Percentiles rank a stretch among this genome's conserved stretches.
Evolutionary conservation across 495 filamentous ascomycete genomes (phyloP).

Genomic region (Penicillium lividum): DNA sequence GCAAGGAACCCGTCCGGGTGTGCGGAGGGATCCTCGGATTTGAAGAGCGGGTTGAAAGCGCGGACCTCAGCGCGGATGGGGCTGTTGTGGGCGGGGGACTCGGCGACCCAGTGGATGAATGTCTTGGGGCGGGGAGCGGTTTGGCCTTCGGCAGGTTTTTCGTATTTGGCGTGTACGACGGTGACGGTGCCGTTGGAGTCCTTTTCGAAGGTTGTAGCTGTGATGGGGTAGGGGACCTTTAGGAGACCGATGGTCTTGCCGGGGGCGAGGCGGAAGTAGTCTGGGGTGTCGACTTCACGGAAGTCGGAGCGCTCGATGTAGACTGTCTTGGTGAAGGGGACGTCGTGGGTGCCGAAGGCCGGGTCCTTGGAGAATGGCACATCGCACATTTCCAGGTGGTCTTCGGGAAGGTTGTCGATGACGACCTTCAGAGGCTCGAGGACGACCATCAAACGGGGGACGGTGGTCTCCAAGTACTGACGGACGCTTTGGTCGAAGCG

Average conservation of each 20-base stretch:
- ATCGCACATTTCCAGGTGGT: conserved; percentile 61
- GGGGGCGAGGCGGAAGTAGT: conserved; percentile 93
- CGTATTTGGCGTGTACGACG: conserved; percentile 40
- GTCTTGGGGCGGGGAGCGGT: conserved; percentile 71
- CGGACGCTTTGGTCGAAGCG: conserved; percentile 80
- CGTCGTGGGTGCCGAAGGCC: conserved; percentile 44
- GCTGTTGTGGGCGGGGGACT: conserved; percentile 55
- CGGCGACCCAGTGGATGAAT: conserved; percentile 84
- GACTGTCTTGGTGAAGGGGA: conserved; percentile 80
- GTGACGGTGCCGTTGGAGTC: conserved; percentile 69
- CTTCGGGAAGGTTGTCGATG: conserved; percentile 71
- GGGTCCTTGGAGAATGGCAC: conserved; percentile 68
- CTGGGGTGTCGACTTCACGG: conserved; percentile 76
- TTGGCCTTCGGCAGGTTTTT: conserved; percentile 52
- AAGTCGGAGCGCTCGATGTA: conserved; percentile 96
- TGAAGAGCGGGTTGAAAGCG: conserved; percentile 82
- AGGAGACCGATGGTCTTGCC: conserved; percentile 87
- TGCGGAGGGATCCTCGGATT: conserved; percentile 71
- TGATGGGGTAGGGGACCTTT: conserved; percentile 80
- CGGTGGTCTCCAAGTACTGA: conserved; percentile 77
- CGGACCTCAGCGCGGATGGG: conserved; percentile 78
- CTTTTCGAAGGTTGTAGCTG: conserved; percentile 72
- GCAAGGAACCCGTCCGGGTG: conserved; percentile 75
- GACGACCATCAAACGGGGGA: conserved; percentile 81
- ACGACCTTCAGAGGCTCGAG: conserved; percentile 70